Evolutionary conservation across 2,329 filamentous ascomycete genomes (phyloP), one percentile per base, ranked within the genome.

Genomic region (Didymella exigua): DNA sequence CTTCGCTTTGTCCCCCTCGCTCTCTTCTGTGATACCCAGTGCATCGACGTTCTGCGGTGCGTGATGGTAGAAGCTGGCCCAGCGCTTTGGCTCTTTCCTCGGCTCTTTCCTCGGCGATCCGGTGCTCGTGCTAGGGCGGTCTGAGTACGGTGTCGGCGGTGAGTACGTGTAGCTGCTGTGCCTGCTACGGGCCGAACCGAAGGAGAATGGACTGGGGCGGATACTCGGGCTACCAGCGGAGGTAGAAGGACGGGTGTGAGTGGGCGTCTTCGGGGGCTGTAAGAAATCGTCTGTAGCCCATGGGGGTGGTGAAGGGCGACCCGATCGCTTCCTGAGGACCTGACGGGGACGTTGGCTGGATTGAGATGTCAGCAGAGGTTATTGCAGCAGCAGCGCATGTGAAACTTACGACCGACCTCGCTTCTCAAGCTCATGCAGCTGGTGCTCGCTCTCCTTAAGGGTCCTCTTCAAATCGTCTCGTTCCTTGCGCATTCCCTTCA

Each of bases 401-500:
- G 21, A 24, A 10, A 50, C 46, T 50, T 47, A 55, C 52, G 46
- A 55, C 23, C 52, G 46, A 5, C 52, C 52, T 3, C 52, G 46
- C 46, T 47, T 55, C 52, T 74, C 73, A 19, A 74, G 33, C 11
- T 66, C 61, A 21, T 73, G 65, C 7, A 76, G 63, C 42, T 73
- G 64, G 9, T 63, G 58, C 26, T 75, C 68, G 30, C 66, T 72
- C 2, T 68, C 67, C 38, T 71, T 71, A 27, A 75, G 45, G 3
- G 60, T 65, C 51, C 68, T 73, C 49, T 68, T 72, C 4, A 75
- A 59, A 9, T 70, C 59, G 13, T 60, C 49, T 18, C 71, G 66
- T 3, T 63, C 61, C 34, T 70, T 66, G 46, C 66, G 69, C 55
- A 75, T 63, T 13, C 68, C 71, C 40, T 65, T 67, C n/a, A 76